Conservation (phyloP, 2,329 filamentous ascomycete species). For the Colletotrichum truncatum region DNA sequence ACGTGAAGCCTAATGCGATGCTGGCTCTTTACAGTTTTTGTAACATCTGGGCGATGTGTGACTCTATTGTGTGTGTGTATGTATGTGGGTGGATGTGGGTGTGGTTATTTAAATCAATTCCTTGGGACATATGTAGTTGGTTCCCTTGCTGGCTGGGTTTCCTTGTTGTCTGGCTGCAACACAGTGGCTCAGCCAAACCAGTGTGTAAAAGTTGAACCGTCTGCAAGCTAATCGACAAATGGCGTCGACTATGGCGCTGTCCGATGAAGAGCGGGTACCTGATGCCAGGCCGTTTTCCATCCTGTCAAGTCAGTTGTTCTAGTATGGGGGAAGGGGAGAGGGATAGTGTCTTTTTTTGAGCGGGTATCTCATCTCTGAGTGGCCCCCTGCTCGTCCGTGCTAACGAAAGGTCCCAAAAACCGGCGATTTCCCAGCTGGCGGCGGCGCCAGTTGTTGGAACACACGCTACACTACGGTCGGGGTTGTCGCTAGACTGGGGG, state of each 20-base stretch:
- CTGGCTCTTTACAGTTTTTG: no score
- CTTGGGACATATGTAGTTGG: not conserved
- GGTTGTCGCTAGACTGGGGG: no score
- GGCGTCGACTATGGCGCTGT: not conserved
- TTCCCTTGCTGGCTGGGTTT: not conserved
- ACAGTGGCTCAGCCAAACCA: not conserved
- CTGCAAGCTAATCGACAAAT: no score
- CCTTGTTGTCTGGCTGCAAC: not conserved
- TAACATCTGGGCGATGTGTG: not conserved
- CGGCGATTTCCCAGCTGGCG: not conserved
- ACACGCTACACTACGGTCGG: not conserved
- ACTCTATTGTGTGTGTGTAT: not conserved
- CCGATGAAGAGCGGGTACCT: not conserved
- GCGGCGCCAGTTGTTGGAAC: not conserved
- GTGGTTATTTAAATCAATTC: not conserved
- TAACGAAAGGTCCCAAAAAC: not conserved
- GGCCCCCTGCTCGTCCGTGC: not conserved
- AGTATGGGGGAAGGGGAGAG: not conserved
- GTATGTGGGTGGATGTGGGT: not conserved
- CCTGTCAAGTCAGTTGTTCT: not conserved
- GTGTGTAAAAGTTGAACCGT: no score
- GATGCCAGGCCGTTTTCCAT: conserved; percentile 14
- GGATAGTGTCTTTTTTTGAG: not conserved
- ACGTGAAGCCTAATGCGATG: not conserved
- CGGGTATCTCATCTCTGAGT: no score